Evolutionary conservation across 2,329 filamentous ascomycete genomes (phyloP), one percentile per base, ranked within the genome.

Genomic region (Arthrobotrys iridis): DNA sequence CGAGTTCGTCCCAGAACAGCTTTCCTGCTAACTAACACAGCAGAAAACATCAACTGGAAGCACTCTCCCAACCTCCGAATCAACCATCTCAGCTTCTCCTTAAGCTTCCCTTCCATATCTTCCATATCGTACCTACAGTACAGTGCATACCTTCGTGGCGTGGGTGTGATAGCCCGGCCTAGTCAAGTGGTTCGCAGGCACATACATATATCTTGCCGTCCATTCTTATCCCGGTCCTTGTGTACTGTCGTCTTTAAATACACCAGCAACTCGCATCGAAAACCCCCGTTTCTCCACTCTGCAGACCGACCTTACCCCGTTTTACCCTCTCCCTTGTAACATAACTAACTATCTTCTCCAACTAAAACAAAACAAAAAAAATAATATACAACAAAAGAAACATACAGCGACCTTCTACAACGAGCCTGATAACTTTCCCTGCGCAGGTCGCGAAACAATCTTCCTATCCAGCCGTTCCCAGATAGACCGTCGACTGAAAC

Each of bases 221-320:
- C 35, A 20, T 28, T 43, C 24, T n/a, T n/a, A 55, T 55, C 50
- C 30, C 30, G 15, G 50, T 18, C 18, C 28, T 28, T n/a, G n/a
- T n/a, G n/a, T n/a, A n/a, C 6, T 18, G n/a, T 15, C 40, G 33
- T 50, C 52, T 45, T 40, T 55, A 57, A 66, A 57, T 66, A 57
- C 48, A 43, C 40, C 37, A 33, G 22, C 48, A 22, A 30, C 41
- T 59, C 68, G 59, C 68, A 60, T 59, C 50, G 59, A 73, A 59
- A 59, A 55, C 60, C 59, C 60, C 68, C 50, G 48, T 73, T 64
- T 58, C 68, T 73, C 68, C 50, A 65, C 68, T 73, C 48, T 73
- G 59, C 30, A 58, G 58, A 55, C 37, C 59, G 45, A 33, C 59
- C 50, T 65, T 65, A 50, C 37, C 67, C 59, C 28, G 40, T 64